Evolutionary conservation across 768 basidiomycete genomes (phyloP).

Genomic region (Obba rivulosa): DNA sequence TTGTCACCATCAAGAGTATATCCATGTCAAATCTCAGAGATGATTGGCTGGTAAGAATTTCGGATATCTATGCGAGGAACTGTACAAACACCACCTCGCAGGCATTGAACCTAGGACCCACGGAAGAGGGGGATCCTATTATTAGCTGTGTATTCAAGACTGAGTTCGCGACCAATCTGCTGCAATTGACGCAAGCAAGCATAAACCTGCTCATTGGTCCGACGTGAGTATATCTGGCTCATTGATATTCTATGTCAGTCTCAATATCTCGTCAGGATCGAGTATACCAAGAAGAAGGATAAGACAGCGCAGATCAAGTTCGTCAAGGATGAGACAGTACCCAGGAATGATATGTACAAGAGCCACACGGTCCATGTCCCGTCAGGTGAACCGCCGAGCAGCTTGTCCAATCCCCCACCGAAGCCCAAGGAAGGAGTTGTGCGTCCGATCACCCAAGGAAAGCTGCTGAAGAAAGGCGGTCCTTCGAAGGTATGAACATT

Average conservation of each 20-base stretch:
- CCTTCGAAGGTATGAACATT: conserved; percentile 41
- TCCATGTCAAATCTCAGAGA: conserved; percentile 86
- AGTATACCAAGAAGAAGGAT: conserved; percentile 96
- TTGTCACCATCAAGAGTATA: conserved; percentile 83
- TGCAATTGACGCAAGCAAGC: conserved; percentile 74
- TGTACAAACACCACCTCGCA: conserved; percentile 22
- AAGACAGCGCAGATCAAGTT: conserved; percentile 86
- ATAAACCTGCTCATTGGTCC: conserved; percentile 71
- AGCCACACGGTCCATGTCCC: conserved; percentile 85
- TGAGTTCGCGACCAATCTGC: conserved; percentile 77
- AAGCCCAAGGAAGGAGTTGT: conserved; percentile 85
- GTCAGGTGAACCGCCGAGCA: conserved; percentile 81
- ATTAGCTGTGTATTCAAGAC: conserved; percentile 95
- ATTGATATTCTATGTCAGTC: neutral
- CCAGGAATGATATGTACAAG: conserved; percentile 83
- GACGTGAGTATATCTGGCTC: conserved; percentile 46
- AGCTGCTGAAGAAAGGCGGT: conserved; percentile 72
- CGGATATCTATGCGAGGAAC: neutral
- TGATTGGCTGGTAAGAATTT: conserved; percentile 80
- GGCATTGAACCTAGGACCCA: conserved; percentile 71
- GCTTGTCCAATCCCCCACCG: conserved; percentile 77
- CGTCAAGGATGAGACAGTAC: conserved; percentile 81
- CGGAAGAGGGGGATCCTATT: conserved; percentile 94
- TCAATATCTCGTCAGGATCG: conserved; percentile 45
- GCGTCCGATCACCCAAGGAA: conserved; percentile 81